Base-by-base conservation (phyloP, 1,284 basidiomycete species). In the Dichomitus squalens region DNA sequence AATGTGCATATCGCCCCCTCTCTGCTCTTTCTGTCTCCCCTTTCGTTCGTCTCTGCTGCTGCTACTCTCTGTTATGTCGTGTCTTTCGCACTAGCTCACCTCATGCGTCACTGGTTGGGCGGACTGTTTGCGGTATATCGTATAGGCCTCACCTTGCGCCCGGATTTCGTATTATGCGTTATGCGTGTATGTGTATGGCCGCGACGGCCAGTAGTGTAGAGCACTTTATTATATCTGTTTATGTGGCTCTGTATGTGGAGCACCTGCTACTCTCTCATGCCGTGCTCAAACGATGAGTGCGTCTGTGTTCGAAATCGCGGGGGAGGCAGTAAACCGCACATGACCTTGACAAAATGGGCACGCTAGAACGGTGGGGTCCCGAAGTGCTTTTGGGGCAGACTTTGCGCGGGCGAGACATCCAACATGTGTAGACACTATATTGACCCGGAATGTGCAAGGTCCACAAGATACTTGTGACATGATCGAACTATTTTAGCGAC, bases 151-250 rank as follows among this genome's bases (percentile, higher is more conserved):
- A 46, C 56, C 40, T 56, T 43, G 50, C 51, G 56, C 49, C 39
- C 49, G 58, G 33, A 57, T 31, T 39, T 58, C 53, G 18, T 63
- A 64, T 64, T 64, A 58, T 61, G 60, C 44, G 40, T 64, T 64
- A 58, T 61, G 60, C 49, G 52, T 64, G 59, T 64, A 61, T 64
- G 63, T 64, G 58, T 53, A 55, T 57, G 49, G 55, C 53, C 47
- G 39, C 44, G 21, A 38, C 18, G 20, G 51, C 47, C 36, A 44
- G 58, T 64, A 64, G 63, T 56, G 60, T 64, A 64, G 58, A 61
- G 57, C 60, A 40, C 53, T 64, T 61, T 64, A 58, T 60, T 64
- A 25, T 53, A 34, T 25, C 31, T 46, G 41, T 54, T 33, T 31
- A 33, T 47, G 29, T 27, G 29, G 44, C 18, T 47, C 27, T 47